These are phyloP conservation scores for Arthrinium puccinioides DNA, from an alignment of 2,329 filamentous ascomycete genomes.

Conservation along the genomic window DNA sequence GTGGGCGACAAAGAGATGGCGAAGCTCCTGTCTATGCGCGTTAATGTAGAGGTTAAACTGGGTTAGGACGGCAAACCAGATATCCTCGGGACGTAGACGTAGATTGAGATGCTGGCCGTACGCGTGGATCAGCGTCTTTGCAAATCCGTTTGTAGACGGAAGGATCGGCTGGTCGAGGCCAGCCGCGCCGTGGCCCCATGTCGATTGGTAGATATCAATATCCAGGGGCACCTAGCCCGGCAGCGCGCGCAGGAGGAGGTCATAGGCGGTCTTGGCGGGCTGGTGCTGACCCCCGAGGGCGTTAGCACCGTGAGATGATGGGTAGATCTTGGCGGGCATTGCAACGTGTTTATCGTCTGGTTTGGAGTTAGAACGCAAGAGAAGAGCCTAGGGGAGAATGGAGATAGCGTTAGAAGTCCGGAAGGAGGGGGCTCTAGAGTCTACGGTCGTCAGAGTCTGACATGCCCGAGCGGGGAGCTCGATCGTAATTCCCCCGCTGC, in stretches of 20 bases:
- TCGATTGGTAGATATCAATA: neutral
- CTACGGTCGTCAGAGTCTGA: no score
- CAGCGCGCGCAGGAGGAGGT: neutral
- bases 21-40: constrained; percentile 35
- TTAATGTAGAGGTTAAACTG: constrained; percentile 41
- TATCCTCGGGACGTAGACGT: constrained; percentile 28
- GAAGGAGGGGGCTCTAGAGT: no score
- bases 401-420: no score
- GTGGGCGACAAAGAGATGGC: constrained; percentile 33
- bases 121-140: neutral
- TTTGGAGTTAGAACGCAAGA: no score
- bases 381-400: no score
- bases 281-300: neutral
- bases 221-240: neutral
- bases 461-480: no score
- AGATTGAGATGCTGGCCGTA: neutral
- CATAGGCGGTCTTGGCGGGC: neutral
- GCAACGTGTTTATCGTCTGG: no score
- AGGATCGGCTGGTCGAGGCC: neutral
- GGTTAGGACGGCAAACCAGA: constrained; percentile 43
- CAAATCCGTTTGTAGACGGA: neutral
- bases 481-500: no score
- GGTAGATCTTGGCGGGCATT: neutral
- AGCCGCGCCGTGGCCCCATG: neutral
- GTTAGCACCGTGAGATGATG: neutral